Evolutionary conservation across 306 rosid species (phyloP).

Genomic region (Begonia fuchsioides): DNA sequence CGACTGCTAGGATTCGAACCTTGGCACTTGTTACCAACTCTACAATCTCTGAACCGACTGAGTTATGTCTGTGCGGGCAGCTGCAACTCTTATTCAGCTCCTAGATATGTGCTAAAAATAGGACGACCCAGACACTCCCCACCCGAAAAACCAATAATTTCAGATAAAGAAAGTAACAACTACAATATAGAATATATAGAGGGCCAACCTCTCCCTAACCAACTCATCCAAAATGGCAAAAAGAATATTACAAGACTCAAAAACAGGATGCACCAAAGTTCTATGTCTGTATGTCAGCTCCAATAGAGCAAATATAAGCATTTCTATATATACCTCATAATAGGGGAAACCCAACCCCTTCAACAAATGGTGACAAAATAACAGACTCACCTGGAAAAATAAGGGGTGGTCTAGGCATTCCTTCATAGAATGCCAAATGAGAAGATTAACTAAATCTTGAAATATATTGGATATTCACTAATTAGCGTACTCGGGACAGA

Average conservation of each 20-base stretch:
- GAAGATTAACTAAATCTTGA: too few relatives aligned
- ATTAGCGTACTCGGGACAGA: too few relatives aligned
- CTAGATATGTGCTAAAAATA: not conserved
- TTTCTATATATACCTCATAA: not conserved
- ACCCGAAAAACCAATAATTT: not conserved
- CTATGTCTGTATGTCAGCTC: not conserved
- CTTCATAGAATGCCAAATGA: conserved; percentile 4
- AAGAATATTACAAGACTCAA: conserved; percentile 1
- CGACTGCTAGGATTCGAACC: too few relatives aligned
- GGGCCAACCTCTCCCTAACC: too few relatives aligned
- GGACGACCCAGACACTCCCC: not conserved
- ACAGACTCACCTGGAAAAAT: conserved; percentile 3
- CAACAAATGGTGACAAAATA: conserved; percentile 4
- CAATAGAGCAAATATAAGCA: not conserved
- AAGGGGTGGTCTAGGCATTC: conserved; percentile 7
- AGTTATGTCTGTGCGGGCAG: too few relatives aligned
- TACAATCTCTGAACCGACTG: too few relatives aligned
- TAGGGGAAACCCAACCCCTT: conserved; percentile 1
- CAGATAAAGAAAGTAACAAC: too few relatives aligned
- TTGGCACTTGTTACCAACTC: too few relatives aligned
- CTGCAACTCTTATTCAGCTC: not conserved
- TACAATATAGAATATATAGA: too few relatives aligned
- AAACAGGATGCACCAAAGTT: not conserved
- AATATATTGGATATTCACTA: too few relatives aligned
- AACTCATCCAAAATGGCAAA: not conserved